A percentile compares a stretch with the other conserved stretches of the same genome.
phyloP scores from a whole-genome alignment of 2,329 filamentous ascomycete species.

The Pestalotiopsis sp. region DNA sequence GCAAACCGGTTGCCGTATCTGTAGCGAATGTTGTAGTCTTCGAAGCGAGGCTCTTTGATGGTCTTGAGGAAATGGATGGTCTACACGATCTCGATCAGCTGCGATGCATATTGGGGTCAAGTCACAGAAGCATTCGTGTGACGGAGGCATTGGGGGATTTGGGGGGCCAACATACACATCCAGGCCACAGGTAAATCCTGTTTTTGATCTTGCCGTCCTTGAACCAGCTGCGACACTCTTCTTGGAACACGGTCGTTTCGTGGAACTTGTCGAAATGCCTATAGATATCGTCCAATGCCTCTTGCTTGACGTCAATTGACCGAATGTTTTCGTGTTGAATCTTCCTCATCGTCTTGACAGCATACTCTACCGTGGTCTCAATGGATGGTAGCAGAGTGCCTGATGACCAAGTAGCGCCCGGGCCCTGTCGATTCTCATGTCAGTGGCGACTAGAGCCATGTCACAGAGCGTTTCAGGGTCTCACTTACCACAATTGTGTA shows the following conservation, averaged over 20 bases:
- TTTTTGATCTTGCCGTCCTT: conserved; percentile 9
- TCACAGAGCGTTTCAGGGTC: neutral
- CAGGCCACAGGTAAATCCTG: conserved; percentile 11
- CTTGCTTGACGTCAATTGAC: conserved; percentile 17
- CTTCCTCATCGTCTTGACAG: conserved; percentile 19
- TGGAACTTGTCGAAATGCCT: conserved; percentile 29
- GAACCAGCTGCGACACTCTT: conserved; percentile 22
- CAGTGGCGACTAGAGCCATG: neutral
- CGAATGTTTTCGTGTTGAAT: conserved; percentile 20
- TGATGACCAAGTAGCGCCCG: conserved; percentile 12
- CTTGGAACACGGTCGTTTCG: conserved; percentile 26
- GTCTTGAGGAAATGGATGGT: conserved; percentile 20
- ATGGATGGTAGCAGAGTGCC: conserved; percentile 4
- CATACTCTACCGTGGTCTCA: conserved; percentile 15
- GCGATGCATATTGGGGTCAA: conserved; percentile 18
- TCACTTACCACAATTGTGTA: conserved; percentile 3
- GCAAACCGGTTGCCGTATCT: conserved; percentile 10
- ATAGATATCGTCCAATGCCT: conserved; percentile 28
- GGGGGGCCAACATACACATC: neutral
- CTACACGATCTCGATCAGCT: neutral
- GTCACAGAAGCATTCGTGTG: conserved; percentile 15
- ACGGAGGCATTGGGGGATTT: conserved; percentile 11
- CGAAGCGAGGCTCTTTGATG: conserved; percentile 22
- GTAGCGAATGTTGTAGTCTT: conserved; percentile 24
- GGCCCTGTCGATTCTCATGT: neutral